Evolutionary conservation across 257 asterid species (phyloP).

Genomic region (Ballota nigra): DNA sequence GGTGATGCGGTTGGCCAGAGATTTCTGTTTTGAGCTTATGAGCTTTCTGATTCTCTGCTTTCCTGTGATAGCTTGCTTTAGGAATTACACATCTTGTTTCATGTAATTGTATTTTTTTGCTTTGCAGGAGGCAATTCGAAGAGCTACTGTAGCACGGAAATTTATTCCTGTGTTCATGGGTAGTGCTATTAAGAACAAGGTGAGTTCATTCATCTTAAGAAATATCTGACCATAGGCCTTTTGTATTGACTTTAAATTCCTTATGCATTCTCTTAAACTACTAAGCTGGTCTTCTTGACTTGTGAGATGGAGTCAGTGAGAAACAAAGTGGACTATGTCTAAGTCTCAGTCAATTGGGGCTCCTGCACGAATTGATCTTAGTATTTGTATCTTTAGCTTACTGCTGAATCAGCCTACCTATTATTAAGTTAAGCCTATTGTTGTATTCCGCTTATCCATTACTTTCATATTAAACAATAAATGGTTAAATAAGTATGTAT

Average conservation of each 20-base stretch:
- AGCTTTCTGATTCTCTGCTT: constrained; percentile 14
- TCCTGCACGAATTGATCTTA: background rate
- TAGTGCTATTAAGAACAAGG: constrained; percentile 99
- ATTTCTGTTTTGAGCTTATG: background rate
- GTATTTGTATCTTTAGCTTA: background rate
- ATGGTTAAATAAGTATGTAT: background rate
- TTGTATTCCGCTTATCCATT: background rate
- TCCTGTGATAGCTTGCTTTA: constrained; percentile 13
- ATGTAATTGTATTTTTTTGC: background rate
- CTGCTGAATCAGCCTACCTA: background rate
- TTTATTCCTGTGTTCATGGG: constrained; percentile 99
- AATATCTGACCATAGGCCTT: background rate
- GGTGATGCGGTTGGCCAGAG: background rate
- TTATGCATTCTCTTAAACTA: constrained; percentile 6
- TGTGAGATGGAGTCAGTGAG: constrained; percentile 5
- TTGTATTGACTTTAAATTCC: background rate
- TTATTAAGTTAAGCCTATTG: background rate
- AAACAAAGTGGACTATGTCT: background rate
- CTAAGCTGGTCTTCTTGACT: background rate
- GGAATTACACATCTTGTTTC: background rate
- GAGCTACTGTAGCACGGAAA: constrained; percentile 83
- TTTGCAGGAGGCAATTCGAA: constrained; percentile 83
- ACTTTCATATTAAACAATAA: background rate
- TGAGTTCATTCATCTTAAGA: constrained; percentile 26
- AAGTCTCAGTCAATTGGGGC: background rate